Percentiles rank a stretch among this genome's conserved stretches.
Evolutionary conservation across 2,329 filamentous ascomycete species (phyloP).

Genomic region (Trichophyton rubrum): DNA sequence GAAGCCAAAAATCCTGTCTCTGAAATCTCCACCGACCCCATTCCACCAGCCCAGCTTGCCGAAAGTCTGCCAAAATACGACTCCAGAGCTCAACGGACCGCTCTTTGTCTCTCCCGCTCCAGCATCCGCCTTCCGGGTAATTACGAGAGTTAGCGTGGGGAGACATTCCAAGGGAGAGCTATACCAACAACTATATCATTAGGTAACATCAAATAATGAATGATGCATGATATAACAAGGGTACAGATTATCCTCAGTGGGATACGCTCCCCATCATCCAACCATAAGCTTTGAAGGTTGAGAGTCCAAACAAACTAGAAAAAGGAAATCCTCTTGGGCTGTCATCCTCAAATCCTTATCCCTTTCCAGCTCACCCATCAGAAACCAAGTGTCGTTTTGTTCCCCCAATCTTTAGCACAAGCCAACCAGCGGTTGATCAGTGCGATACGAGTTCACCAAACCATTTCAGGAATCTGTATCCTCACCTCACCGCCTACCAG

Average conservation of each 20-base stretch:
- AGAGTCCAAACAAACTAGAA: not conserved
- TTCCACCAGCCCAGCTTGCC: not conserved
- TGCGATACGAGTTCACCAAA: not conserved
- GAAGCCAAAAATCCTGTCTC: not conserved
- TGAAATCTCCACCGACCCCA: not conserved
- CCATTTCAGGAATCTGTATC: not conserved
- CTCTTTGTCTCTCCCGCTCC: not conserved
- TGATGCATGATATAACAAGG: not conserved
- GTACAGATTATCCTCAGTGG: not conserved
- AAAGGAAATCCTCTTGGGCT: not conserved
- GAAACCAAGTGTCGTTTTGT: not conserved
- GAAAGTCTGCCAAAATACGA: not conserved
- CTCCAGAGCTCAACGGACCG: not conserved
- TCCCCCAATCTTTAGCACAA: not conserved
- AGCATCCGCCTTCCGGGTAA: not conserved
- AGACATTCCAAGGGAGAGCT: not conserved
- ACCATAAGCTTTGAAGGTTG: not conserved
- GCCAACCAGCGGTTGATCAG: not conserved
- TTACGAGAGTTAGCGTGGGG: slow-evolving; percentile 2
- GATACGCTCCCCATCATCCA: not conserved
- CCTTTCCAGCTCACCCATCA: not conserved
- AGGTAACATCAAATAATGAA: not conserved
- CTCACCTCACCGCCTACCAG: not conserved
- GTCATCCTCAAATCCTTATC: not conserved
- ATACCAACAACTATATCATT: not conserved